These are phyloP conservation scores for Trifolium subterraneum DNA, from an alignment of 306 rosid species.

Conservation along the genomic window DNA sequence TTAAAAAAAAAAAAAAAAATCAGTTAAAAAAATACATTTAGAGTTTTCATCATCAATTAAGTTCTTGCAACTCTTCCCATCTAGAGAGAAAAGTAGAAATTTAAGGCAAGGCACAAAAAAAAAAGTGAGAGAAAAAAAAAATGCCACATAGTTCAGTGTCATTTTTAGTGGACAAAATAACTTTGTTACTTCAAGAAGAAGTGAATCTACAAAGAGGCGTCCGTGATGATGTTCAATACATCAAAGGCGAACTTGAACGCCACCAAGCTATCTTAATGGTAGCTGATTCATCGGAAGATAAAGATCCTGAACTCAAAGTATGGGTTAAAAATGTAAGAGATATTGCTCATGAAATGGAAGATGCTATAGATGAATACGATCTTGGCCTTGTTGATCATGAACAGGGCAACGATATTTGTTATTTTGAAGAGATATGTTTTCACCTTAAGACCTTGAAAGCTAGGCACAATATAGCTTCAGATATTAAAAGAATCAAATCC, in stretches of 20 bases:
- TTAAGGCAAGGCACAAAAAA: not conserved
- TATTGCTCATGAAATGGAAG: slow-evolving; percentile 58
- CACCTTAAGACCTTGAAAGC: slow-evolving; percentile 35
- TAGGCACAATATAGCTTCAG: slow-evolving; percentile 42
- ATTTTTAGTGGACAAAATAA: slow-evolving; percentile 50
- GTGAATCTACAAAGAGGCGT: slow-evolving; percentile 52
- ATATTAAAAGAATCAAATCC: slow-evolving; percentile 45
- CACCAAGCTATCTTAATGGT: slow-evolving; percentile 45
- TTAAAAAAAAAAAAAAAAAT: not conserved
- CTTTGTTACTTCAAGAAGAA: slow-evolving; percentile 45
- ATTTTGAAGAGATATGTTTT: not conserved
- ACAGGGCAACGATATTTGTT: not conserved
- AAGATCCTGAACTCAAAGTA: slow-evolving; percentile 50
- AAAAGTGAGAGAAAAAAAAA: not conserved
- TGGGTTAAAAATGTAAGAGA: slow-evolving; percentile 57
- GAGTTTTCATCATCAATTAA: slow-evolving; percentile 10
- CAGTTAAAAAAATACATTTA: not conserved
- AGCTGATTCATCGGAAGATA: slow-evolving; percentile 53
- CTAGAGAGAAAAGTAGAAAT: not conserved
- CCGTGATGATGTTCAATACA: slow-evolving; percentile 46
- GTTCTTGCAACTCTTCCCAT: not conserved
- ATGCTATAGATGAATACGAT: slow-evolving; percentile 55
- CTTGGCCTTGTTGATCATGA: slow-evolving; percentile 29
- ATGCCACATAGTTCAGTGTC: slow-evolving; percentile 67
- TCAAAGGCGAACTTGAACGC: slow-evolving; percentile 53